Conservation (phyloP, 306 rosid genomes). For the Aeschynomene evenia region DNA sequence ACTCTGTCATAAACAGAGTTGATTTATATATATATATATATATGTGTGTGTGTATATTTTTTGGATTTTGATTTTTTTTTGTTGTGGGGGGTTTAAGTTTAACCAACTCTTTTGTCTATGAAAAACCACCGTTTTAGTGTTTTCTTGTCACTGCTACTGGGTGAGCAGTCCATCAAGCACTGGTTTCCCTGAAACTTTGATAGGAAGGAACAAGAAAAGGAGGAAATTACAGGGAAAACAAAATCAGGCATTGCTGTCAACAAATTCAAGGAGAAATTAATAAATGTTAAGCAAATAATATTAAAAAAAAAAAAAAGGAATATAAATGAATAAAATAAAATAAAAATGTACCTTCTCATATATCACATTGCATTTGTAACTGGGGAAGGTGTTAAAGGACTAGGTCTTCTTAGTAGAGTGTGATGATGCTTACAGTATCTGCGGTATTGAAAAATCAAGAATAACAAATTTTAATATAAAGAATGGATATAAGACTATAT, state of each 20-base stretch:
- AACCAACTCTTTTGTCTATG: conserved; percentile 93
- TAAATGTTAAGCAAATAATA: too few species aligned
- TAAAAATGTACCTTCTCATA: conserved; percentile 25
- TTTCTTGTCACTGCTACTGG: conserved; percentile 70
- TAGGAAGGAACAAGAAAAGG: not conserved
- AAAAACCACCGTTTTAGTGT: conserved; percentile 92
- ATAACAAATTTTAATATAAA: not conserved
- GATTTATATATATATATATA: conserved; percentile 4
- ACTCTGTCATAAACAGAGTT: not conserved
- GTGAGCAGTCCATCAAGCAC: conserved; percentile 77
- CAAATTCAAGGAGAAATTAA: too few species aligned
- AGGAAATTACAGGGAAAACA: not conserved
- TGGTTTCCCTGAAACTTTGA: conserved; percentile 50
- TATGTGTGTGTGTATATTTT: too few species aligned
- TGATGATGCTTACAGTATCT: not conserved
- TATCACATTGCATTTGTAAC: not conserved
- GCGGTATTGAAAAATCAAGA: not conserved
- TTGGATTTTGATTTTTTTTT: not conserved
- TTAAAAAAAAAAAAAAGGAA: too few species aligned
- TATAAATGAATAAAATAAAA: too few species aligned
- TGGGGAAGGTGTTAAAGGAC: not conserved
- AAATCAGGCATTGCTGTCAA: not conserved
- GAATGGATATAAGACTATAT: not conserved
- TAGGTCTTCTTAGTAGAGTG: not conserved
- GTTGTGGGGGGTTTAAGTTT: too few species aligned